Evolutionary conservation across 2,329 filamentous ascomycete genomes (phyloP), one percentile per base, ranked within the genome.

Genomic region (Fusarium guadeloupense): DNA sequence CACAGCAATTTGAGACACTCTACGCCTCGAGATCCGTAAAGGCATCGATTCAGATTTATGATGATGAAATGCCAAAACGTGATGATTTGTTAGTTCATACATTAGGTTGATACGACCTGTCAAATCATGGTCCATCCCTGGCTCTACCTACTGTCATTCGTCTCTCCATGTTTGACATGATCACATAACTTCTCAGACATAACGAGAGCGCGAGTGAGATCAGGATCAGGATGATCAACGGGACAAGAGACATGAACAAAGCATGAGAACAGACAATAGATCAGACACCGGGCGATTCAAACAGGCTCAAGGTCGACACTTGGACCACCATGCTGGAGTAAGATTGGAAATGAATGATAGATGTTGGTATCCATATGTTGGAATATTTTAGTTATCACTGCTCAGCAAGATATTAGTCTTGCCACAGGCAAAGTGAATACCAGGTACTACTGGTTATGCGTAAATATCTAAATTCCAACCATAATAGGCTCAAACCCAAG

Each of bases 231-330:
- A n/a, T 7, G 9, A 20, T 21, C 4, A 6, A 40, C 35, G 34
- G 31, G 34, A 19, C 20, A 35, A 43, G 17, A 53, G 8, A n/a
- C 30, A 33, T n/a, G 19, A 34, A 38, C 42, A 19, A 38, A 50
- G 58, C 58, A 58, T 62, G 34, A 59, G 20, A 62, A 62, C 41
- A 37, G 59, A 63, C 26, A 25, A 54, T 59, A 28, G 37, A 59
- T 54, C 59, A 63, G 59, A 63, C 59, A 34, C 53, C 19, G 59
- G 47, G 43, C 34, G 59, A 63, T 59, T 62, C 59, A 59, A 34
- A 45, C 38, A 23, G 35, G 48, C 35, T 38, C 40, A 33, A 62
- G 21, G 39, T 33, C 12, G 50, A 43, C 59, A 62, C 54, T 63
- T 59, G 46, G 53, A 45, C 59, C 51, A 62, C 38, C 34, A 49